Base-by-base conservation (phyloP, 257 asterid genomes). In the Apocynum venetum region DNA sequence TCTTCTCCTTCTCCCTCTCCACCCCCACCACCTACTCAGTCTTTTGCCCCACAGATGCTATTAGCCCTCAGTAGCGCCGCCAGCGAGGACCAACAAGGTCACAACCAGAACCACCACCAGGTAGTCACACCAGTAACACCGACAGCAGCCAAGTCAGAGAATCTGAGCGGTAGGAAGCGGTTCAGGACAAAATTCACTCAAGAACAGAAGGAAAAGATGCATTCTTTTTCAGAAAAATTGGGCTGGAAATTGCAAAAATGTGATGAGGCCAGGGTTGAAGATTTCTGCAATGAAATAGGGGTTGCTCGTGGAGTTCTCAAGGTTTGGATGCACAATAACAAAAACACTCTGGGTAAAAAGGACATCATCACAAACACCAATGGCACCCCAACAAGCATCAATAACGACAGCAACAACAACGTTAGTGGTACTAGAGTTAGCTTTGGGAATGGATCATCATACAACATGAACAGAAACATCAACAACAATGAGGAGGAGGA, bases 201-300 rank as follows among this genome's bases (percentile, higher is more conserved):
- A 4, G 83, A 82, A 0, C 97, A 92, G 85, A 92, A 88, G 82
- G 93, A 80, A 53, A 89, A 86, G 47, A 91, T 92, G 96, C 90
- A 41, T 0, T 71, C 71, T 35, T 92, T 91, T 12, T 79, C 97
- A 3, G 91, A 78, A 44, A 87, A 80, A 40, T 2, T 89, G 3
- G 95, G 92, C 2, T 92, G 97, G 97, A 89, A 84, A 77, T 72
- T 92, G 88, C 92, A 84, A 51, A 89, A 76, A 56, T 36, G 79
- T 31, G 91, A 89, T 71, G 89, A 86, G 4, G 69, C 71, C 60
- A 78, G 75, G 72, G 92, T 92, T 78, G 80, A 40, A 46, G 88
- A 89, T 1, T 90, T 92, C 48, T 87, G 90, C 77, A 65, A 46
- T 38, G 88, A 87, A 47, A 73, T 87, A 38, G 85, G 85, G 11